Evolutionary conservation across 768 basidiomycete genomes (phyloP).

Genomic region (Paxillus rubicundulus): DNA sequence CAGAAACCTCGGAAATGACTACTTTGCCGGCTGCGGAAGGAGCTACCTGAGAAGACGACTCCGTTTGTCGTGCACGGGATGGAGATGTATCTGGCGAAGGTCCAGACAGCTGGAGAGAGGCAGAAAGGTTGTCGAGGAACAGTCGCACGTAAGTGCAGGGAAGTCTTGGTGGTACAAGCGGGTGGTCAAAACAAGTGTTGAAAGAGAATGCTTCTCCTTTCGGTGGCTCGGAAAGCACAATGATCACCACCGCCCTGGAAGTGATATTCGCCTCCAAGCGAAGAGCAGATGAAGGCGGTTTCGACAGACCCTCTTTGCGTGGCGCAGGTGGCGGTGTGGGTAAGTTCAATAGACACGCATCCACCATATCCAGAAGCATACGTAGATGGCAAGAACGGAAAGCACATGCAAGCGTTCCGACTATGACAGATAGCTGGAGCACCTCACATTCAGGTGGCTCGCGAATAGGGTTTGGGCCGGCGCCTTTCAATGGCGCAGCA

Average conservation of each 20-base stretch:
- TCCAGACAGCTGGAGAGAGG: conserved; percentile 15
- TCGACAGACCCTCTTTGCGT: conserved; percentile 11
- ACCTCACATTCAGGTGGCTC: conserved; percentile 26
- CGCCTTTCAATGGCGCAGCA: conserved; percentile 2
- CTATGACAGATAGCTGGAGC: conserved; percentile 39
- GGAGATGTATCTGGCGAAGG: conserved; percentile 2
- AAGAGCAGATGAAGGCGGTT: conserved; percentile 22
- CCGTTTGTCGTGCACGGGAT: background rate
- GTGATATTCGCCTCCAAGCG: conserved; percentile 34
- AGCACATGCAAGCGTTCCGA: conserved; percentile 55
- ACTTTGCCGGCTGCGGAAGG: conserved; percentile 15
- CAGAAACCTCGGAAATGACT: conserved; percentile 48
- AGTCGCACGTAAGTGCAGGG: conserved; percentile 52
- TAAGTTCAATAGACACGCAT: conserved; percentile 30
- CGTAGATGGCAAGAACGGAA: conserved; percentile 57
- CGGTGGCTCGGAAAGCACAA: conserved; percentile 41
- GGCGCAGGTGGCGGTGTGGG: conserved; percentile 14
- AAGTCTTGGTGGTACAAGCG: conserved; percentile 55
- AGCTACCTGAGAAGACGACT: background rate
- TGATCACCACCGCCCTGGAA: conserved; percentile 46
- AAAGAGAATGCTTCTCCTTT: conserved; percentile 14
- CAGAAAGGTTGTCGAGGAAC: conserved; percentile 39
- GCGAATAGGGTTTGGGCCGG: background rate
- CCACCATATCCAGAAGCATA: conserved; percentile 42
- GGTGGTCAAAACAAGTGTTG: conserved; percentile 51